Percentiles rank a stretch among this genome's conserved stretches.
These are phyloP conservation scores for Ambrosia trifida DNA, from an alignment of 129 eudicot species.

Conservation along the genomic window DNA sequence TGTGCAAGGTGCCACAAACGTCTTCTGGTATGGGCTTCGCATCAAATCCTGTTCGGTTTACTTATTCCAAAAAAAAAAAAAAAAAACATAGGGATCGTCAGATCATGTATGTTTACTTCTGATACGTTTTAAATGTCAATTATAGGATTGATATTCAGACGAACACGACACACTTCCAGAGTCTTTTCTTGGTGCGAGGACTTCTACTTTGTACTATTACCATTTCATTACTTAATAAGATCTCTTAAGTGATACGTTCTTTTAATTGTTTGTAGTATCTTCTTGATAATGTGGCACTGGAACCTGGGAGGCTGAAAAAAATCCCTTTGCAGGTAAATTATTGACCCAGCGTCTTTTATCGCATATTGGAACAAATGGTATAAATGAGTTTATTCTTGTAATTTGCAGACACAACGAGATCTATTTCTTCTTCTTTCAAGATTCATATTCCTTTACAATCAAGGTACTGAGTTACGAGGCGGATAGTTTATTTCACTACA, in stretches of 20 bases:
- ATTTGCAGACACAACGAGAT: conserved; percentile 73
- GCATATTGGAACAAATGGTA: not conserved
- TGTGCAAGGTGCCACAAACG: conserved; percentile 90
- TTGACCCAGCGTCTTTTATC: not conserved
- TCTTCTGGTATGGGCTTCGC: conserved; percentile 73
- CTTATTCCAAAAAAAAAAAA: not conserved
- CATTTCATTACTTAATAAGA: not conserved
- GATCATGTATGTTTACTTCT: not conserved
- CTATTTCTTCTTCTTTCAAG: conserved; percentile 91
- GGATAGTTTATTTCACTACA: conserved; percentile 1
- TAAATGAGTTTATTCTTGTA: not conserved
- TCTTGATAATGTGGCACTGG: conserved; percentile 74
- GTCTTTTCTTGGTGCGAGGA: conserved; percentile 69
- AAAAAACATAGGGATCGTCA: not conserved
- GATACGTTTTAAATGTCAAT: conserved; percentile 11
- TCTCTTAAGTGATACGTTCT: not conserved
- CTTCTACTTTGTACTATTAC: not conserved
- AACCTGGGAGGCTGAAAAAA: conserved; percentile 57
- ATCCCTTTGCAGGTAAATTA: conserved; percentile 55
- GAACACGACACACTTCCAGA: conserved; percentile 79
- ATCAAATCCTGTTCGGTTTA: not conserved
- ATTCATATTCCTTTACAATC: conserved; percentile 67
- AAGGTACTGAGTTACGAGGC: conserved; percentile 40
- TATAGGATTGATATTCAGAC: conserved; percentile 93
- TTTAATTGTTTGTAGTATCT: conserved; percentile 61